A percentile compares a stretch with the other conserved stretches of the same genome.
These are phyloP conservation scores for Candida nitratophila DNA, from an alignment of 805 yeast species.

Conservation along the genomic window DNA sequence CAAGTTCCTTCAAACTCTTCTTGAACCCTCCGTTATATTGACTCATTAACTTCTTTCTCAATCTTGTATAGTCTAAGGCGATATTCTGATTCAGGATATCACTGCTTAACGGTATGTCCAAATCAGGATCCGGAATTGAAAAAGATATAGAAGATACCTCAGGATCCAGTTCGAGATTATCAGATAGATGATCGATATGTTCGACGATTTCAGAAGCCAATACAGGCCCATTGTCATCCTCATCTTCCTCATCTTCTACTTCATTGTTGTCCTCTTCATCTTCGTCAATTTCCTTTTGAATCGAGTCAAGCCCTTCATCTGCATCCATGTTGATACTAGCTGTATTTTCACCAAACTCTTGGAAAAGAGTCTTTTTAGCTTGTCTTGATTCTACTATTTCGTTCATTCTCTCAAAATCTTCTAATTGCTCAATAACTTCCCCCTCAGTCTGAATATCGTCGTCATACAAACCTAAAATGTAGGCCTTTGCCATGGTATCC, in stretches of 20 bases:
- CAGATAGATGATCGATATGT: slow-evolving; percentile 24
- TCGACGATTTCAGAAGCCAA: slow-evolving; percentile 39
- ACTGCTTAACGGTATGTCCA: slow-evolving; percentile 21
- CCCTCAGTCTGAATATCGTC: slow-evolving; percentile 53
- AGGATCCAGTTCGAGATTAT: slow-evolving; percentile 18
- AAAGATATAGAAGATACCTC: slow-evolving; percentile 7
- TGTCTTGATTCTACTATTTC: slow-evolving; percentile 34
- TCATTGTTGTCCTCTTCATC: slow-evolving; percentile 27
- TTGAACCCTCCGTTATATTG: slow-evolving; percentile 39
- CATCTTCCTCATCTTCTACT: slow-evolving; percentile 27
- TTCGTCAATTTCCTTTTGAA: slow-evolving; percentile 26
- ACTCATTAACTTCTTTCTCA: slow-evolving; percentile 45
- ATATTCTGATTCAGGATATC: slow-evolving; percentile 42
- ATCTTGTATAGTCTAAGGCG: slow-evolving; percentile 45
- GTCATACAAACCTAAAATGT: slow-evolving; percentile 51
- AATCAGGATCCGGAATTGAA: slow-evolving; percentile 17
- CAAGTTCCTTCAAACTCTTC: slow-evolving; percentile 42
- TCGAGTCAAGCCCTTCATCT: slow-evolving; percentile 11
- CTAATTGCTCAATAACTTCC: slow-evolving; percentile 43
- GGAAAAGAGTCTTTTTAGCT: slow-evolving; percentile 2
- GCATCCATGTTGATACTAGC: slow-evolving; percentile 9
- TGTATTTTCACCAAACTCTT: slow-evolving; percentile 6
- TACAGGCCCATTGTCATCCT: slow-evolving; percentile 31
- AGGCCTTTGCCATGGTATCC: slow-evolving; percentile 56
- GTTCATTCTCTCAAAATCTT: slow-evolving; percentile 49